Percentiles rank a stretch among this genome's conserved stretches.
phyloP scores from a whole-genome alignment of 257 asterid species.

The Rauvolfia tetraphylla region DNA sequence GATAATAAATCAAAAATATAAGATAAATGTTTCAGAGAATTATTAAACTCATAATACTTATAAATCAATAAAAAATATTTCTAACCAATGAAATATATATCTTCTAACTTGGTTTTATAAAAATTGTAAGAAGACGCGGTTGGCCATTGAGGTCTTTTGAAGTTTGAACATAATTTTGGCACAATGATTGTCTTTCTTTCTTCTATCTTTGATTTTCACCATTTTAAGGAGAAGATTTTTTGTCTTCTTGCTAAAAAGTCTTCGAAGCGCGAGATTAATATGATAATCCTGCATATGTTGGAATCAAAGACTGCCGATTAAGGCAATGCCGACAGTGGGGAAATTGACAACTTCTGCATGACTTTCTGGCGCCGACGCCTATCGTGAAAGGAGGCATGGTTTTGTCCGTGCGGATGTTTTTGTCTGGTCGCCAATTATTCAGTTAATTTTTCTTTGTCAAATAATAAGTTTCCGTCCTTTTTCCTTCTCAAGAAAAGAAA shows the following conservation, averaged over 20 bases:
- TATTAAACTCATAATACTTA: too few species aligned
- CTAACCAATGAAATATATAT: too few species aligned
- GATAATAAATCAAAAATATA: too few species aligned
- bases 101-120: too few species aligned
- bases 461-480: too few species aligned
- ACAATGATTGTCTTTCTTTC: background rate
- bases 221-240: background rate
- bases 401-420: background rate
- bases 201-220: background rate
- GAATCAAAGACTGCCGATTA: background rate
- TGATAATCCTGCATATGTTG: background rate
- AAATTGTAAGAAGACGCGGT: background rate
- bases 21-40: too few species aligned
- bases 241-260: background rate
- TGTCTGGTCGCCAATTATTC: too few species aligned
- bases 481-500: too few species aligned
- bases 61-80: too few species aligned
- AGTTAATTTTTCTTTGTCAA: too few species aligned
- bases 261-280: background rate
- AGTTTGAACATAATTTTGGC: background rate
- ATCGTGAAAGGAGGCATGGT: too few species aligned
- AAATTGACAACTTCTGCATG: background rate
- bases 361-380: background rate
- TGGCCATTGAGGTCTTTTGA: background rate
- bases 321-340: background rate